A percentile compares a stretch with the other conserved stretches of the same genome.
Conservation (phyloP, 2,329 filamentous ascomycete genomes). For the Teratosphaeria pseudoeucalypti region DNA sequence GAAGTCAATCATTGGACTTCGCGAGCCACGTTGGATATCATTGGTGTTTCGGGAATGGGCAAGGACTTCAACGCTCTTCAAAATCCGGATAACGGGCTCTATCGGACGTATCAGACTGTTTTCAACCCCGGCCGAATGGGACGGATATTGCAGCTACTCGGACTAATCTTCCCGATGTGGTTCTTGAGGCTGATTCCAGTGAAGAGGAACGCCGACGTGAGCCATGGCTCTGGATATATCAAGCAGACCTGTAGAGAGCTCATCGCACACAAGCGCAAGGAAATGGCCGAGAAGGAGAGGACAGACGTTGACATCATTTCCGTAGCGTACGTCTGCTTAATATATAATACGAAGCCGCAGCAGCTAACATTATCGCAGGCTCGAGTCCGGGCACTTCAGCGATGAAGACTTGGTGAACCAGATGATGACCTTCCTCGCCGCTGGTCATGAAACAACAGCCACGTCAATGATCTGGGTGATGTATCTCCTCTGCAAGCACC, state of each 20-base stretch:
- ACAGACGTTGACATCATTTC: constrained; percentile 66
- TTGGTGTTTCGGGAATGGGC: constrained; percentile 47
- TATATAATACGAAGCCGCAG: background rate
- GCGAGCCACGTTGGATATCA: constrained; percentile 48
- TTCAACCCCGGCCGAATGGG: constrained; percentile 41
- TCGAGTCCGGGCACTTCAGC: constrained; percentile 63
- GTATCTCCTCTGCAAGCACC: constrained; percentile 43
- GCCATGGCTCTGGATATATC: constrained; percentile 47
- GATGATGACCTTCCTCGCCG: constrained; percentile 81
- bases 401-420: constrained; percentile 79
- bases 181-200: constrained; percentile 56
- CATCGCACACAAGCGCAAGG: constrained; percentile 58
- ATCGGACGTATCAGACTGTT: constrained; percentile 41
- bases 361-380: constrained; percentile 7
- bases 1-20: constrained; percentile 38
- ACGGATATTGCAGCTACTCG: constrained; percentile 38
- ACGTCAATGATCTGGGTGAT: constrained; percentile 43
- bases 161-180: constrained; percentile 52
- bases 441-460: constrained; percentile 50
- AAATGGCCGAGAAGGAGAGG: constrained; percentile 31
- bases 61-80: constrained; percentile 45
- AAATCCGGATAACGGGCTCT: constrained; percentile 43
- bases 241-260: constrained; percentile 57
- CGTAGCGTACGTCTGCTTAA: constrained; percentile 42
- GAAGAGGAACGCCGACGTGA: constrained; percentile 57